Conservation (phyloP, 306 rosid species). For the Leucaena leucocephala region DNA sequence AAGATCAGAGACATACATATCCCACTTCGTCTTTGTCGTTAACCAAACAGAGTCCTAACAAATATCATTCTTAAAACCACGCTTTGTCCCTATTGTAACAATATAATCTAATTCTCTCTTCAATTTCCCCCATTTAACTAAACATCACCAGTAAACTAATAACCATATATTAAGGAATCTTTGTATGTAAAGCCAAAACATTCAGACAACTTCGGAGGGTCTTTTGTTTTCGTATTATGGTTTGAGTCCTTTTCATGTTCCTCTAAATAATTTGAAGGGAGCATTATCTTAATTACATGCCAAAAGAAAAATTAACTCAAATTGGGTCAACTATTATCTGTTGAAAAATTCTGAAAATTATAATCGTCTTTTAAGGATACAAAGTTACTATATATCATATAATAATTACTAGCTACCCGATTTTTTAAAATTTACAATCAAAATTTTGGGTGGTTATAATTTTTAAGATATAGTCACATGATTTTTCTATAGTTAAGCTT, state of each 20-base stretch:
- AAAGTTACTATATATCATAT: background rate
- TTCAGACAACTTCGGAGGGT: background rate
- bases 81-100: constrained; percentile 12
- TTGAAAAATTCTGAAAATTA: background rate
- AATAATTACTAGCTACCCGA: background rate
- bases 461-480: background rate
- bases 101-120: background rate
- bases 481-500: background rate
- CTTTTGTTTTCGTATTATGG: background rate
- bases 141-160: constrained; percentile 7
- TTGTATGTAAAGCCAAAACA: background rate
- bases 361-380: background rate
- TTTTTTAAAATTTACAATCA: background rate
- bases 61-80: constrained; percentile 5
- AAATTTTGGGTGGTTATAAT: background rate
- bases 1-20: no score
- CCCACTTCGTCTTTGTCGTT: constrained; percentile 41
- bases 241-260: no score
- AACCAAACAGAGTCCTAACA: background rate
- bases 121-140: background rate
- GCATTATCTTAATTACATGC: background rate
- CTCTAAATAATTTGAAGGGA: background rate
- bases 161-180: background rate
- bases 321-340: background rate
- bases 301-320: background rate